Base-by-base conservation (phyloP, 139 green algal species). In the Eudorina sp. region DNA sequence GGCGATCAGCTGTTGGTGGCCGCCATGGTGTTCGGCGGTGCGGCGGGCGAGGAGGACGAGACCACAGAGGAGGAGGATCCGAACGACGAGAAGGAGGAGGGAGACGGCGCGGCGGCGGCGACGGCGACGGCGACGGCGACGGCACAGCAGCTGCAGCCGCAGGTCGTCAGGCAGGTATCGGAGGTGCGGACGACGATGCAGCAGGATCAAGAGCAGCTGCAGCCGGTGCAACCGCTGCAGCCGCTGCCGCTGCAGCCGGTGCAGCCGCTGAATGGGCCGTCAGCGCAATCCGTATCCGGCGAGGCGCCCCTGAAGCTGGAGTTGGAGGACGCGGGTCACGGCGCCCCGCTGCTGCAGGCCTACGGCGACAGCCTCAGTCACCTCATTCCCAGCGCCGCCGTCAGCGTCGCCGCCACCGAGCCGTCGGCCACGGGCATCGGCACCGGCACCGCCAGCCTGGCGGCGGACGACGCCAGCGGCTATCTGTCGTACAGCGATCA, bases 1-100 rank as follows among this genome's bases (percentile, higher is more conserved):
- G 55, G 70, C 70, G 70, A 79, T 21, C 70, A 79, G 25, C 19
- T 79, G 27, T 41, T 40, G 13, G 38, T 79, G 70, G 70, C 70
- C 40, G 19, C n/a, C 19, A 46, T 46, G 66, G 31, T 75, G 66
- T 75, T 48, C 66, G 66, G 34, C 19, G 64, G 9, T 7, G 55
- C 4, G 18, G 13, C 8, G 55, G 11, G 8, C 19, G 19, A 66
- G 13, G 55, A 29, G 55, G 55, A n/a, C 19, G 11, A 58, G 51
- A 58, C 13, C 51, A 58, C 13, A 16, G 13, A 58, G 51, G 13
- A 25, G 51, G 13, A n/a, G 34, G 9, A 45, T 43, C 9, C n/a
- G 64, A 6, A 46, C 34, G 25, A 48, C 34, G 4, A 7, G 16
- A 7, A 75, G 66, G 34, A 31, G 66, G 66, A 75, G 16, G 62